These are phyloP conservation scores for Suillus luteus DNA, from an alignment of 768 basidiomycete genomes.

Conservation along the genomic window DNA sequence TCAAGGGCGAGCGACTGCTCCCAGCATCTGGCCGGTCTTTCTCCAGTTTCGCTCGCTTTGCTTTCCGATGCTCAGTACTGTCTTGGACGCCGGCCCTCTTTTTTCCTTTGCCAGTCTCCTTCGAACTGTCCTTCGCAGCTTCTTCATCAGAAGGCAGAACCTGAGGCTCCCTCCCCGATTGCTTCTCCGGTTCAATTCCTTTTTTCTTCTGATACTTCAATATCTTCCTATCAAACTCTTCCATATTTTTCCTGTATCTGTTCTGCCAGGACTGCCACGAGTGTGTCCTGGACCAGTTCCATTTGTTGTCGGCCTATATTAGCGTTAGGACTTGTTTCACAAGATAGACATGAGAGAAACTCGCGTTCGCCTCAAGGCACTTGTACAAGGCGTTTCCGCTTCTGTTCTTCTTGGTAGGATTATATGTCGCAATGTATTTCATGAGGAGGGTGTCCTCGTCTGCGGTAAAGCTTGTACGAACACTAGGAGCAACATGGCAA, in stretches of 20 bases:
- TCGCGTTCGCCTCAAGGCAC: slow-evolving; percentile 46
- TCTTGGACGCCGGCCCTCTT: not conserved
- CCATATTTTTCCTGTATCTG: slow-evolving; percentile 51
- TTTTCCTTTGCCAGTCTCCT: not conserved
- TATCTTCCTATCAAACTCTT: slow-evolving; percentile 46
- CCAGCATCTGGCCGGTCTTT: not conserved
- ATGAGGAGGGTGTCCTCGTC: slow-evolving; percentile 46
- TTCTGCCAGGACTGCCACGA: slow-evolving; percentile 66
- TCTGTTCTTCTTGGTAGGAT: slow-evolving; percentile 43
- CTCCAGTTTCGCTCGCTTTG: slow-evolving; percentile 9
- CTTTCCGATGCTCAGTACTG: not conserved
- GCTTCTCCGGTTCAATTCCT: slow-evolving; percentile 2
- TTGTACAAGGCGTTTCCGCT: slow-evolving; percentile 48
- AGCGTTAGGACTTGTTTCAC: slow-evolving; percentile 3
- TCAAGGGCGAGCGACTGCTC: not conserved
- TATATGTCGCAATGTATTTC: slow-evolving; percentile 52
- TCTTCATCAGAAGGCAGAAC: not conserved
- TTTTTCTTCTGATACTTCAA: slow-evolving; percentile 39
- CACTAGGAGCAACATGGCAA: slow-evolving; percentile 9
- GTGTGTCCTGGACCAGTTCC: slow-evolving; percentile 56
- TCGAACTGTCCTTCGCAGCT: not conserved
- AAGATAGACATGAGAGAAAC: not conserved
- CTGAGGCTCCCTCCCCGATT: slow-evolving; percentile 9
- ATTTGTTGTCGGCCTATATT: slow-evolving; percentile 40
- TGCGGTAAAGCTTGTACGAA: slow-evolving; percentile 33